Conservation (phyloP, 108 stramenopile species). For the Cyclotella baltica region DNA sequence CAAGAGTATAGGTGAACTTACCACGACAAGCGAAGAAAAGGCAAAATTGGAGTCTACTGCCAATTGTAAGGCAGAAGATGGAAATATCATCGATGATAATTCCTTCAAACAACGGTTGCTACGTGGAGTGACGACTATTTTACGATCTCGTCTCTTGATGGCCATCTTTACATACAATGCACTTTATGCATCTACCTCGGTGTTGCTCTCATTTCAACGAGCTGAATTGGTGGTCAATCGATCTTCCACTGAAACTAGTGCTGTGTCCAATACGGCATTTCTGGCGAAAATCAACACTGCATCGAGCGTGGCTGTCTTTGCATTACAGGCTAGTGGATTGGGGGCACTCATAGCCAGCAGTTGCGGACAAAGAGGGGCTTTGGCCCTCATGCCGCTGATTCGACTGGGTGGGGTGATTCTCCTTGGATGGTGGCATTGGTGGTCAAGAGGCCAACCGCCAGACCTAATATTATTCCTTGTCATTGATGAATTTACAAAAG, state of each 20-base stretch:
- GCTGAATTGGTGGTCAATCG: slow-evolving; percentile 85
- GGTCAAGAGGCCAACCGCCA: slow-evolving; percentile 70
- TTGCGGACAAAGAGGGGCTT: slow-evolving; percentile 74
- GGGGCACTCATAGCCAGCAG: slow-evolving; percentile 77
- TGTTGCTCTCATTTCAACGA: slow-evolving; percentile 86
- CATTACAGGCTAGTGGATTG: slow-evolving; percentile 79
- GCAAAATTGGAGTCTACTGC: slow-evolving; percentile 4
- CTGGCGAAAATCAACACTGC: slow-evolving; percentile 90
- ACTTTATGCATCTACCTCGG: slow-evolving; percentile 81
- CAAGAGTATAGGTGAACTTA: slow-evolving; percentile 35
- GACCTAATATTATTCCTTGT: slow-evolving; percentile 81
- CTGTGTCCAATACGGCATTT: slow-evolving; percentile 84
- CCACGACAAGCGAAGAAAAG: slow-evolving; percentile 22
- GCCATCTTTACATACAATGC: slow-evolving; percentile 94
- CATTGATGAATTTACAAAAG: slow-evolving; percentile 88
- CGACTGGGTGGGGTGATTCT: slow-evolving; percentile 70
- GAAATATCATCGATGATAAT: slow-evolving; percentile 66
- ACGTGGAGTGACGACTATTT: slow-evolving; percentile 84
- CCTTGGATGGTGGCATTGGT: slow-evolving; percentile 86
- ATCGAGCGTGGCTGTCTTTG: slow-evolving; percentile 81
- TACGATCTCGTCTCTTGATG: slow-evolving; percentile 86
- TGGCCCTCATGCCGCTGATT: slow-evolving; percentile 84
- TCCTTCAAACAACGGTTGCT: slow-evolving; percentile 86
- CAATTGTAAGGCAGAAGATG: slow-evolving; percentile 8
- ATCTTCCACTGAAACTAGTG: slow-evolving; percentile 50